Percentiles rank a stretch among this genome's conserved stretches.
phyloP scores from a whole-genome alignment of 208 protist species.

The Phytomonas sp. region DNA sequence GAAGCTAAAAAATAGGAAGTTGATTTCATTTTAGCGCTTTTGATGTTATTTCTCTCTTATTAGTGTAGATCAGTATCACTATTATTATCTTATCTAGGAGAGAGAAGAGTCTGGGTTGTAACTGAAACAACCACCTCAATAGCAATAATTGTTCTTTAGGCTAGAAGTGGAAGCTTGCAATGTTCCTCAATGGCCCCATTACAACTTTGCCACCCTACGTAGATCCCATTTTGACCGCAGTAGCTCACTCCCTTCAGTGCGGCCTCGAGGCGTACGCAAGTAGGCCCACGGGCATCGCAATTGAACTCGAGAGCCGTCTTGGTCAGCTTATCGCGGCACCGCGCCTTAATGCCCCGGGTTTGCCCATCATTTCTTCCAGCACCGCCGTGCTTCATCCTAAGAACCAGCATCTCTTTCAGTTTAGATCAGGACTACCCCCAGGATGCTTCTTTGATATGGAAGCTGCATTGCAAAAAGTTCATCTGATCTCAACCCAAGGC shows the following conservation, averaged over 20 bases:
- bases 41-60: neutral
- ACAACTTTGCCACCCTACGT: slow-evolving; percentile 26
- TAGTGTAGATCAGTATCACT: slow-evolving; percentile 2
- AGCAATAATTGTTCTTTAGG: neutral
- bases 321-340: slow-evolving; percentile 22
- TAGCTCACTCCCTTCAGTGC: slow-evolving; percentile 27
- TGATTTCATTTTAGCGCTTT: slow-evolving; percentile 3
- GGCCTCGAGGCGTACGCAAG: slow-evolving; percentile 31
- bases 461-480: slow-evolving; percentile 8
- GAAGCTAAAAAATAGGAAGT: slow-evolving; percentile 9
- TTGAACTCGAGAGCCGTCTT: slow-evolving; percentile 59
- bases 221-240: slow-evolving; percentile 28
- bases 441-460: slow-evolving; percentile 9
- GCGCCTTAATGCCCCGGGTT: slow-evolving; percentile 15
- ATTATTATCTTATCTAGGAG: slow-evolving; percentile 1
- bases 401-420: slow-evolving; percentile 16
- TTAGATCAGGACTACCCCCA: slow-evolving; percentile 10
- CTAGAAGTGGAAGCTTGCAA: neutral
- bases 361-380: slow-evolving; percentile 27
- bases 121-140: slow-evolving; percentile 1
- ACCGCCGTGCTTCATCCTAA: slow-evolving; percentile 24
- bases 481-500: neutral
- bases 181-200: neutral
- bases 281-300: slow-evolving; percentile 13
- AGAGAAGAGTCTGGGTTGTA: neutral